Base-by-base conservation (phyloP, 2,329 filamentous ascomycete genomes). In the Passalora sequoiae region DNA sequence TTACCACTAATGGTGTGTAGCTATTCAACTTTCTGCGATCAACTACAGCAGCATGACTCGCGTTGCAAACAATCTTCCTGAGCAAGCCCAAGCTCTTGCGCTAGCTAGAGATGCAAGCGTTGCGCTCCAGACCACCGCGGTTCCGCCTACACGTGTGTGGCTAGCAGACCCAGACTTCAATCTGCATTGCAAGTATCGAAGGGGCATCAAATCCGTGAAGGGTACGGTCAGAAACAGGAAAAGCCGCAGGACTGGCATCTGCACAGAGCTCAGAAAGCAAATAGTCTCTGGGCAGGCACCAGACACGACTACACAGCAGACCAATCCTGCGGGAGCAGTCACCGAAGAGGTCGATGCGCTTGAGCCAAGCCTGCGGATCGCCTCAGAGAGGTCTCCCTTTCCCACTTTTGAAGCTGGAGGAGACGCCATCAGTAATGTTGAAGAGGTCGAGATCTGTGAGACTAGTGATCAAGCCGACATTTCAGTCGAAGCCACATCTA, bases 61-160 rank as follows among this genome's bases (percentile, higher is more conserved):
- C 13, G 33, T 36, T n/a, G 19, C 33, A 9, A 36, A 36, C 33
- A 36, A 36, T 20, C 9, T 36, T 4, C 33, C 33, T 4, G 33
- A 36, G 13, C 33, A 36, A 20, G 20, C 15, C n/a, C 33, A 36
- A 24, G n/a, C 33, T 6, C n/a, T 36, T 6, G 9, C 10, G 19
- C n/a, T 36, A 20, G 33, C 33, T 21, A 17, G 20, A 7, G 33
- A 36, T n/a, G 13, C 20, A 15, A 21, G 33, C 15, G n/a, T 20
- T 8, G 20, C 20, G 8, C 20, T 36, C 3, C 33, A 36, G 13
- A 6, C 20, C 19, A n/a, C n/a, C 3, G 6, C 20, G 7, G 6
- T 36, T 8, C 33, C 33, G 13, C 20, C 19, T 6, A 36, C 20
- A 4, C 7, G 20, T 17, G 33, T 36, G 10, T 36, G 33, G 33